Conservation (phyloP, 2,329 filamentous ascomycete species). For the Monosporascus sp. region DNA sequence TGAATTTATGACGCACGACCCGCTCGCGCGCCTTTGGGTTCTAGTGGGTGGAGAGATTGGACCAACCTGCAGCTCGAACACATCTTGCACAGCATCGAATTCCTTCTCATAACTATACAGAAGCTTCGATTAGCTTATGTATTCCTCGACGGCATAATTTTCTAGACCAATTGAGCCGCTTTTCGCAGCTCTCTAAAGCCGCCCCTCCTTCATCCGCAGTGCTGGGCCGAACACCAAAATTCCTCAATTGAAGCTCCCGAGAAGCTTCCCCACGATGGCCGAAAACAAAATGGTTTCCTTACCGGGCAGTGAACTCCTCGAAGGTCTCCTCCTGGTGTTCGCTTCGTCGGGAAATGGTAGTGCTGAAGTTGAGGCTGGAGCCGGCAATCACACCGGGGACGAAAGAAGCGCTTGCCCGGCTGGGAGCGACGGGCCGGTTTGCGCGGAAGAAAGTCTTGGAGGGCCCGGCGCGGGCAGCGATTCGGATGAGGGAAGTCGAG, state of each 20-base stretch:
- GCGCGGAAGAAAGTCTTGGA: slow-evolving; percentile 58
- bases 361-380: slow-evolving; percentile 55
- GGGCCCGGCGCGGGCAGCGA: slow-evolving; percentile 61
- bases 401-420: slow-evolving; percentile 43
- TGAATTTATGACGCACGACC: slow-evolving; percentile 12
- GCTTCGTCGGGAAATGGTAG: slow-evolving; percentile 48
- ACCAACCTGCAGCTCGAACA: slow-evolving; percentile 97
- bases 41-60: slow-evolving; percentile 8
- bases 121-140: slow-evolving; percentile 33
- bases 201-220: not conserved
- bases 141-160: slow-evolving; percentile 1
- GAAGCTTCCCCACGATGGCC: not conserved
- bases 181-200: slow-evolving; percentile 6
- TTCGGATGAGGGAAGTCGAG: slow-evolving; percentile 63
- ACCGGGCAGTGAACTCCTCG: slow-evolving; percentile 98
- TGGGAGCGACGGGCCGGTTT: slow-evolving; percentile 53
- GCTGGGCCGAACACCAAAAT: not conserved
- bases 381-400: slow-evolving; percentile 46
- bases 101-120: slow-evolving; percentile 91
- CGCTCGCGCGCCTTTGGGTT: not conserved
- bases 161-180: slow-evolving; percentile 17
- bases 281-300: slow-evolving; percentile 35
- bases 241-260: not conserved
- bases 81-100: slow-evolving; percentile 94
- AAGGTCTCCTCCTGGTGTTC: slow-evolving; percentile 92